Evolutionary conservation across 176 grass and related monocot species (phyloP), one percentile per base, ranked within the genome.

Genomic region (Typha latifolia): DNA sequence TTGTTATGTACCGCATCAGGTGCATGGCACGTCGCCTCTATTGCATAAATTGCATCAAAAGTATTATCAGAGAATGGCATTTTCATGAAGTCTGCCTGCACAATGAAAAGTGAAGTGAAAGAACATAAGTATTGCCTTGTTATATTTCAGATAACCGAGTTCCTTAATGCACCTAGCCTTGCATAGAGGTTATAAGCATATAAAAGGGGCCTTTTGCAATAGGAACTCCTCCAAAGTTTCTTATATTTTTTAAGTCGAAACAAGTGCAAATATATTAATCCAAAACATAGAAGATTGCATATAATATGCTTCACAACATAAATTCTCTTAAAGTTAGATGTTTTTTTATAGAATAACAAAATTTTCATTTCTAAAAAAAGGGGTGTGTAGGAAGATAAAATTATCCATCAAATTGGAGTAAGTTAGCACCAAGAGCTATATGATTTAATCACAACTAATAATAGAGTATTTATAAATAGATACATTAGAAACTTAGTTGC

Each of bases 41-140:
- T 84, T 50, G 89, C 81, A 77, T 91, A 91, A 55, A 84, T 69
- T 43, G 71, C 81, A 74, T 87, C 81, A 0, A 87, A 91, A 26
- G 72, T 87, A 65, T 82, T 79, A 56, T 91, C 84, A 64, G 76
- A 63, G 48, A 91, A 87, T 0, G 89, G 78, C 84, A 84, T 91
- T n/a, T 84, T 82, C 89, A 91, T 91, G 78, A 91, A 91, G 66
- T 91, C 89, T 51, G 69, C 89, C 89, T 91, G 84, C 51, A 84
- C 16, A 66, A 37, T 6, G 34, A 51, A 11, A 77, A 12, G 74
- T 48, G 24, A 72, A 78, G 74, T 68, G 53, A 48, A 47, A 47
- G 20, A 49, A 73, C 66, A 13, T 67, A 73, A 78, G 12, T 48
- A 53, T 12, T 68, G 3, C 18, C 29, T 12, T 72, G 79, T 62